Evolutionary conservation across 2,329 filamentous ascomycete species (phyloP), one percentile per base, ranked within the genome.

Genomic region (Penicillium sclerotiorum): DNA sequence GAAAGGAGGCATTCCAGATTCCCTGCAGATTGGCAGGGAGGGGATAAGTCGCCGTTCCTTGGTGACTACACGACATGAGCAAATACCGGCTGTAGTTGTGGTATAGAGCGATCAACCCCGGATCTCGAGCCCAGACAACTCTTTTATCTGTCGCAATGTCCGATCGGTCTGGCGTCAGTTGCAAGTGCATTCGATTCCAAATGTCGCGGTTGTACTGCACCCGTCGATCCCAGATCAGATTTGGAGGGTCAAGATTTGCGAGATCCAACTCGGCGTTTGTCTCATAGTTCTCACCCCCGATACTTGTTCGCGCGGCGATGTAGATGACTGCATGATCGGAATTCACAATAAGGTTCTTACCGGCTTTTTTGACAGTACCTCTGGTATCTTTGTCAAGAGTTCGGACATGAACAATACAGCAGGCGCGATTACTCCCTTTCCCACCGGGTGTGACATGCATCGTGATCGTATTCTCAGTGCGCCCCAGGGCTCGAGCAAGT

Each of bases 1-100:
- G 58, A 2, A 80, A 64, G 0, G 72, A 68, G 40, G 80, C 74
- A 8, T 76, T 77, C 82, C 82, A 85, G 17, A 75, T 73, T 0
- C 82, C 81, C 60, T 82, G 80, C 0, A 85, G 69, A 49, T 83
- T 84, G 0, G 81, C 72, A 4, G 40, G 40, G 21, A 43, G 15
- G 0, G 82, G 81, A 0, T 85, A 69, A 0, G 75, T 72, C 17
- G 61, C 60, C 21, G 47, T 23, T 28, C 76, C 77, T 0, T 69
- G 63, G 2, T 82, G 73, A 3, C 78, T 81, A 0, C 79, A 80
- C 0, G 76, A 75, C 41, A 85, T 80, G 47, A 84, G 72, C 1
- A 84, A 69, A 45, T 84, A 77, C 6, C 78, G 74, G 4, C 74
- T 75, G 41, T 78, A 81, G 53, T 80, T 76, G 53, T 83, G 82